A percentile compares a stretch with the other conserved stretches of the same genome.
These are phyloP conservation scores for Gonapodya prolifera DNA, from an alignment of 192 early-diverging fungal species.

Conservation along the genomic window DNA sequence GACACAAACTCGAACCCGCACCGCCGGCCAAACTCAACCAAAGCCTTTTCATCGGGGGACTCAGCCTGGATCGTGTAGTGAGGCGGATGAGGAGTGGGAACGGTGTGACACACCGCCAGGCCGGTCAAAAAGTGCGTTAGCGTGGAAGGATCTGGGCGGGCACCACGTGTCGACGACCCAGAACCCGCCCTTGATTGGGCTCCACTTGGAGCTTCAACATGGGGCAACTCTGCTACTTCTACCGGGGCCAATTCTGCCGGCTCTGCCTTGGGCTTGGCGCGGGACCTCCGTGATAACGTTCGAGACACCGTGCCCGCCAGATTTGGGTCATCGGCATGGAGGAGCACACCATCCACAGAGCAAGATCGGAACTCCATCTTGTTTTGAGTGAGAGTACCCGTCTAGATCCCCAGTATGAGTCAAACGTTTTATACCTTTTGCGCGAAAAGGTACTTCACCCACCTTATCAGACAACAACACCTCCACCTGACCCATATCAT, in stretches of 20 bases:
- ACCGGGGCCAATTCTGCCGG: neutral
- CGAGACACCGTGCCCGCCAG: neutral
- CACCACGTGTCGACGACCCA: neutral
- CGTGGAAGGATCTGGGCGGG: neutral
- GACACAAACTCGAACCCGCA: neutral
- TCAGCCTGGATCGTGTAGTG: slow-evolving; percentile 7
- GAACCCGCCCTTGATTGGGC: neutral
- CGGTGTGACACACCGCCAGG: slow-evolving; percentile 10
- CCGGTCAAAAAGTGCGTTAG: neutral
- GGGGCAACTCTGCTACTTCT: neutral
- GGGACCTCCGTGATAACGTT: neutral
- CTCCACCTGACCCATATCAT: neutral
- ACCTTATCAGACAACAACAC: slow-evolving; percentile 4
- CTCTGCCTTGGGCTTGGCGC: neutral
- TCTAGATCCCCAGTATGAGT: slow-evolving; percentile 94
- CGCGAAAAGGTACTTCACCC: slow-evolving; percentile 30
- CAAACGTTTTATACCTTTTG: slow-evolving; percentile 92
- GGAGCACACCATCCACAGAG: slow-evolving; percentile 64
- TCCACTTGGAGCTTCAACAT: neutral
- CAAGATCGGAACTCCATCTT: slow-evolving; percentile 93
- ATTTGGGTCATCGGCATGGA: neutral
- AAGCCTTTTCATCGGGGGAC: slow-evolving; percentile 9
- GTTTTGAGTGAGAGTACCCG: slow-evolving; percentile 92
- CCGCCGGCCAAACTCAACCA: neutral
- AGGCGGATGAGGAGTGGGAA: neutral